Percentiles rank a stretch among this genome's conserved stretches.
Conservation (phyloP, 2,329 filamentous ascomycete genomes). For the Parascedosporium putredinis region DNA sequence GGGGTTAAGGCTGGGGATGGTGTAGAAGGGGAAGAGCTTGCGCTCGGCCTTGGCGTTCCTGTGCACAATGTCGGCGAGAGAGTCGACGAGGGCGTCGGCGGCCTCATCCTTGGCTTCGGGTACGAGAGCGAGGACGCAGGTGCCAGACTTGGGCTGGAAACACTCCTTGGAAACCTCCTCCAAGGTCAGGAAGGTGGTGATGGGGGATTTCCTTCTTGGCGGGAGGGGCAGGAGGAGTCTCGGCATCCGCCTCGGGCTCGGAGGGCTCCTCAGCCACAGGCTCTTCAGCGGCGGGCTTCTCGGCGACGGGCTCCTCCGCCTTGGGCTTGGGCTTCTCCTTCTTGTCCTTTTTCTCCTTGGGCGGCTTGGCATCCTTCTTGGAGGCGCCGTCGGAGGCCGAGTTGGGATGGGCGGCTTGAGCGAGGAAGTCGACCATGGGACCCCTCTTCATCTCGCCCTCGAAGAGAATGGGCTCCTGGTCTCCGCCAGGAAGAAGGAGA, state of each 20-base stretch:
- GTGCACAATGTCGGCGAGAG: slow-evolving; percentile 62
- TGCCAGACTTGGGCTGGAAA: slow-evolving; percentile 63
- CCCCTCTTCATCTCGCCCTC: slow-evolving; percentile 79
- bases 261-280: slow-evolving; percentile 23
- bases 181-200: slow-evolving; percentile 53
- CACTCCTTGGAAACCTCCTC: slow-evolving; percentile 61
- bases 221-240: slow-evolving; percentile 20
- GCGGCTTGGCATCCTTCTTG: slow-evolving; percentile 27
- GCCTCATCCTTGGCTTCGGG: slow-evolving; percentile 40
- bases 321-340: slow-evolving; percentile 25
- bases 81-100: slow-evolving; percentile 46
- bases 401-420: slow-evolving; percentile 68
- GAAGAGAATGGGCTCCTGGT: slow-evolving; percentile 60
- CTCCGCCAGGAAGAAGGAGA: slow-evolving; percentile 64
- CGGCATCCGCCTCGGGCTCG: slow-evolving; percentile 20
- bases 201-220: slow-evolving; percentile 25
- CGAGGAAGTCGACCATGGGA: slow-evolving; percentile 71
- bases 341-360: slow-evolving; percentile 26
- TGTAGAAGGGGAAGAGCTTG: slow-evolving; percentile 74
- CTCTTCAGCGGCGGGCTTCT: background rate
- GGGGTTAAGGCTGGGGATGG: slow-evolving; percentile 56
- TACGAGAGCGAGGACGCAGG: slow-evolving; percentile 71
- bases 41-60: slow-evolving; percentile 59
- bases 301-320: slow-evolving; percentile 21
- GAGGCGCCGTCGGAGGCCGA: slow-evolving; percentile 48